Evolutionary conservation across 805 yeast species (phyloP).

Genomic region (Ogataea siamensis): DNA sequence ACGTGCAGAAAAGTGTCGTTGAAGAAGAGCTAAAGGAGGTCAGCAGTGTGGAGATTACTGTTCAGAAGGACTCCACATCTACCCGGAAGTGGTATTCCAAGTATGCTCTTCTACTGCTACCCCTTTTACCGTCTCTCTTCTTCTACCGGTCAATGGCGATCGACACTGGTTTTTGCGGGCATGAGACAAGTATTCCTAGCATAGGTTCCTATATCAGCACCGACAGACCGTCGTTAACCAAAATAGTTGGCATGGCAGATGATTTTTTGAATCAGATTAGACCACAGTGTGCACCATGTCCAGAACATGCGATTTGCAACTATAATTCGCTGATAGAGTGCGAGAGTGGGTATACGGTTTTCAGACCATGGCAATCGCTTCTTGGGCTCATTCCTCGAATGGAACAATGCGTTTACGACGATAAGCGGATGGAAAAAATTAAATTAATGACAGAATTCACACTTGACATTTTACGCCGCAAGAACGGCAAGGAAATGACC

Average conservation of each 20-base stretch:
- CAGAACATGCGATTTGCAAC: constrained; percentile 75
- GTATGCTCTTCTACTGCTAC: constrained; percentile 1
- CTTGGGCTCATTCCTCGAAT: constrained; percentile 59
- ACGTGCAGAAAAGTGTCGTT: constrained; percentile 9
- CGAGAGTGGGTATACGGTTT: constrained; percentile 58
- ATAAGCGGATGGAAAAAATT: constrained; percentile 63
- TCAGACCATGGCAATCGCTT: constrained; percentile 52
- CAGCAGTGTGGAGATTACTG: constrained; percentile 4
- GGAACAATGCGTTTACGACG: constrained; percentile 72
- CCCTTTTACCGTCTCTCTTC: constrained; percentile 21
- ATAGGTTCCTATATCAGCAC: constrained; percentile 22
- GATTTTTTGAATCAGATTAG: constrained; percentile 17
- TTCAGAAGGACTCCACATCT: neutral
- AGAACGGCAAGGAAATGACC: constrained; percentile 59
- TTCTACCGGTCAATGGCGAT: constrained; percentile 67
- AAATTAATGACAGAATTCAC: constrained; percentile 66
- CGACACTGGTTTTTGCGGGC: constrained; percentile 74
- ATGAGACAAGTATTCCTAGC: constrained; percentile 37
- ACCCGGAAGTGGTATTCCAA: neutral
- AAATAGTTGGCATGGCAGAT: constrained; percentile 29
- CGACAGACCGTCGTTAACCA: constrained; percentile 6
- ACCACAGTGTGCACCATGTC: constrained; percentile 76
- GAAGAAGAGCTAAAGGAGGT: constrained; percentile 13
- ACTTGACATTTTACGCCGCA: constrained; percentile 59
- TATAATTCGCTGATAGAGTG: constrained; percentile 62